These are phyloP conservation scores for Podospora pseudoanserina DNA, from an alignment of 495 filamentous ascomycete genomes.

Conservation along the genomic window DNA sequence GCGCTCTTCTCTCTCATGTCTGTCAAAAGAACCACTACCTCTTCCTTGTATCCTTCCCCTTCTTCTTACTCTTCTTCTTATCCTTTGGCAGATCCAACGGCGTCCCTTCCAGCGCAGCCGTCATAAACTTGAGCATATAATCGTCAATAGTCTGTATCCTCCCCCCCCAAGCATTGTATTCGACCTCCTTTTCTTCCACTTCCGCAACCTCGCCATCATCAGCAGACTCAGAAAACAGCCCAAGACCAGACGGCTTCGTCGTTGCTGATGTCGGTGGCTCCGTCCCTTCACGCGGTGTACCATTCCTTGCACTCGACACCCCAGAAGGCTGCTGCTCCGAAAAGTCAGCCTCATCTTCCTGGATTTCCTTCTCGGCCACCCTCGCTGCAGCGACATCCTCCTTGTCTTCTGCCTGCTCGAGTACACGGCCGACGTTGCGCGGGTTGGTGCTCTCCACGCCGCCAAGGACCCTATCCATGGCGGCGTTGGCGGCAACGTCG, in stretches of 20 bases:
- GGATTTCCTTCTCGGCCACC: slow-evolving; percentile 82
- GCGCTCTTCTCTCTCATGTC: not conserved
- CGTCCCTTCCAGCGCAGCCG: slow-evolving; percentile 71
- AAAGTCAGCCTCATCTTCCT: slow-evolving; percentile 88
- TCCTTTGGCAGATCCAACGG: slow-evolving; percentile 75
- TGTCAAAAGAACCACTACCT: slow-evolving; percentile 8
- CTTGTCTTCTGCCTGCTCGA: slow-evolving; percentile 85
- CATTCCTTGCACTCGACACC: slow-evolving; percentile 43
- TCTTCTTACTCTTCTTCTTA: slow-evolving; percentile 60
- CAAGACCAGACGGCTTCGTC: slow-evolving; percentile 37
- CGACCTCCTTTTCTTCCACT: slow-evolving; percentile 41
- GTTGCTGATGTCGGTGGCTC: slow-evolving; percentile 18
- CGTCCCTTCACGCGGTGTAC: slow-evolving; percentile 47
- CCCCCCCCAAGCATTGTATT: slow-evolving; percentile 54
- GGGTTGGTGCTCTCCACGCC: slow-evolving; percentile 47
- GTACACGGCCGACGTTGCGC: slow-evolving; percentile 54
- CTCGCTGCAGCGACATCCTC: slow-evolving; percentile 89
- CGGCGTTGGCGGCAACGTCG: slow-evolving; percentile 64
- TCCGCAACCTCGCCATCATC: slow-evolving; percentile 20
- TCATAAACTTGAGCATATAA: slow-evolving; percentile 77
- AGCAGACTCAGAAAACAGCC: slow-evolving; percentile 38
- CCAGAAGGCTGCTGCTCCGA: slow-evolving; percentile 63
- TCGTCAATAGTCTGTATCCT: slow-evolving; percentile 67
- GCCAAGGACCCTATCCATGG: slow-evolving; percentile 83
- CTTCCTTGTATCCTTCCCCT: slow-evolving; percentile 25